A percentile compares a stretch with the other conserved stretches of the same genome.
These are phyloP conservation scores for Alternaria triticimaculans DNA, from an alignment of 2,329 filamentous ascomycete genomes.

Conservation along the genomic window DNA sequence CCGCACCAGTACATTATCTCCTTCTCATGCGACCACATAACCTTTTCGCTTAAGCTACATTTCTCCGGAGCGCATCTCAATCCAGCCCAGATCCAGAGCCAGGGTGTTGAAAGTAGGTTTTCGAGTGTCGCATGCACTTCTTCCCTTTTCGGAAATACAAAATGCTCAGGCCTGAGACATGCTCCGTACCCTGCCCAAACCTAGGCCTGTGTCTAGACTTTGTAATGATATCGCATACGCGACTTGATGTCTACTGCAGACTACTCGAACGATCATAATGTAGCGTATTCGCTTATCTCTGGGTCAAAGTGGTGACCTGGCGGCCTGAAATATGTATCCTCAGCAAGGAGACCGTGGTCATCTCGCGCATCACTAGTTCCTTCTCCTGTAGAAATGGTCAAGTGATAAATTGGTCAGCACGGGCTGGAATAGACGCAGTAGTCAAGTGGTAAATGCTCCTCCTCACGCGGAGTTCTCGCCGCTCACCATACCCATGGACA, in stretches of 20 bases:
- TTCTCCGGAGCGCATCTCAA: not conserved
- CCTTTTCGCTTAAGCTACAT: not conserved
- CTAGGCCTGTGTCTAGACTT: rapidly evolving
- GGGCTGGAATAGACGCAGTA: not conserved
- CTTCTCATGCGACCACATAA: not conserved
- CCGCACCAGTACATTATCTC: not conserved
- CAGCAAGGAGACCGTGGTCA: not conserved
- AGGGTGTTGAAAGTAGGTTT: not conserved
- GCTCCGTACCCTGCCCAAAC: not conserved
- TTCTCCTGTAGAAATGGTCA: not conserved
- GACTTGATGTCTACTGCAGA: not conserved
- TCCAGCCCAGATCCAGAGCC: not conserved
- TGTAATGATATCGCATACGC: not conserved
- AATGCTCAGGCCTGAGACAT: not conserved
- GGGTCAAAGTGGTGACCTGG: not conserved
- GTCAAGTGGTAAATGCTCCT: not conserved
- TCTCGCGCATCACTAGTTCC: not conserved
- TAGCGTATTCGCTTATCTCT: not conserved
- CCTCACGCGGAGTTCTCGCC: not conserved
- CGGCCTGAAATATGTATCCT: not conserved
- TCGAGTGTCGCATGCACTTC: not conserved
- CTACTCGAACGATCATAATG: not conserved
- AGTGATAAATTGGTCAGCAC: not conserved
- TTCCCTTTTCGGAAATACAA: not conserved
- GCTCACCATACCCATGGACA: not conserved